Evolutionary conservation across 2,329 filamentous ascomycete species (phyloP).

Genomic region (Herpotrichia juniperi): DNA sequence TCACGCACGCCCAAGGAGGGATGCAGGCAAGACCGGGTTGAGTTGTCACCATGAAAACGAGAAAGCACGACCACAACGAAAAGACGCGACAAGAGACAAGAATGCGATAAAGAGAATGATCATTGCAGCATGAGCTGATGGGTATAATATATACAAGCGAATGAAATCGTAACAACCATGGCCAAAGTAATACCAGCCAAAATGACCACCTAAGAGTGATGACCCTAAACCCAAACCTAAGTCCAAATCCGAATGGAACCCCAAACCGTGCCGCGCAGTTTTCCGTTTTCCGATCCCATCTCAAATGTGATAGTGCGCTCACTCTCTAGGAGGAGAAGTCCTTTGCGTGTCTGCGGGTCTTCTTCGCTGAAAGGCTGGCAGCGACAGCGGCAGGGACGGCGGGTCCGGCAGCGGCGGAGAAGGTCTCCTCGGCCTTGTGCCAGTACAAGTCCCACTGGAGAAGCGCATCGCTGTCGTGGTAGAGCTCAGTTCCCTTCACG

Average conservation of each 20-base stretch:
- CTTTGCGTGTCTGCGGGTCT: conserved; percentile 27
- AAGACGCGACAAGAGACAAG: no score
- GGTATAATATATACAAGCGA: neutral
- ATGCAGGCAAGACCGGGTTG: no score
- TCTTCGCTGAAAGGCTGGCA: neutral
- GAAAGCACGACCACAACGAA: no score
- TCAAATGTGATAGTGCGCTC: neutral
- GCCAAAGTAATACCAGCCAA: neutral
- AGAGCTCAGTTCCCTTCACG: conserved; percentile 38
- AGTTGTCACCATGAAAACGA: no score
- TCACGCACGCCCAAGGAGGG: no score
- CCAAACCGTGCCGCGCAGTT: neutral
- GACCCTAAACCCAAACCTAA: neutral
- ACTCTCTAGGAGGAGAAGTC: conserved; percentile 32
- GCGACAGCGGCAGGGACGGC: conserved; percentile 24
- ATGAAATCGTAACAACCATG: neutral
- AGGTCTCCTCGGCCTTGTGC: conserved; percentile 31
- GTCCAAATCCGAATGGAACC: neutral
- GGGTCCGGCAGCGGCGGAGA: conserved; percentile 29
- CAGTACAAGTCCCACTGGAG: conserved; percentile 38
- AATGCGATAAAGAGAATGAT: no score
- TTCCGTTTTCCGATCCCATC: neutral
- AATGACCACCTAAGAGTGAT: neutral
- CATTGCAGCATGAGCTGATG: no score
- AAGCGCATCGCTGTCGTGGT: conserved; percentile 30